Conservation (phyloP, 2,329 filamentous ascomycete species). For the Botrytis aclada region DNA sequence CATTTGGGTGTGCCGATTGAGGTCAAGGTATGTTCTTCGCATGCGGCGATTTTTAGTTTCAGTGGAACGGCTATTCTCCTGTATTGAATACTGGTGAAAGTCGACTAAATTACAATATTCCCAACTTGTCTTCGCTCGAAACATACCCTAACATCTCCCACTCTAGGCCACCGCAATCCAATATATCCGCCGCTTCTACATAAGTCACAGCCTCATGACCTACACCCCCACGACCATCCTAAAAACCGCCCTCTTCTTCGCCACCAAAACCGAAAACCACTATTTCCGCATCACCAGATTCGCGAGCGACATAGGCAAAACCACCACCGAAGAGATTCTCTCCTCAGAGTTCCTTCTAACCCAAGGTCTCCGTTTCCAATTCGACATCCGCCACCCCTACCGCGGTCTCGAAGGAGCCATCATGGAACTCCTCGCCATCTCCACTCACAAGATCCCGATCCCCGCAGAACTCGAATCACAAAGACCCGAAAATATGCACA, state of each 20-base stretch:
- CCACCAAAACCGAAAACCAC: constrained; percentile 85
- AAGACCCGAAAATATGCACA: constrained; percentile 35
- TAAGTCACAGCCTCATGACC: constrained; percentile 93
- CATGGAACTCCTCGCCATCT: constrained; percentile 61
- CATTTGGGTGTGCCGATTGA: constrained; percentile 59
- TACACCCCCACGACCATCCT: constrained; percentile 89
- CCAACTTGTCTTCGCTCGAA: background rate
- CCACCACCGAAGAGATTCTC: constrained; percentile 76
- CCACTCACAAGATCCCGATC: constrained; percentile 5
- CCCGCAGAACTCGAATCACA: constrained; percentile 17
- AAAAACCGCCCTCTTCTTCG: constrained; percentile 87
- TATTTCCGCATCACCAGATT: constrained; percentile 61
- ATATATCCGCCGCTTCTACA: constrained; percentile 91
- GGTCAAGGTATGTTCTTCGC: constrained; percentile 49
- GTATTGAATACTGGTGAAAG: fast-evolving
- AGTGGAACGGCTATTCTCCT: background rate
- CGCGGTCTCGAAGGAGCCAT: constrained; percentile 81
- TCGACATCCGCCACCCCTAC: constrained; percentile 89
- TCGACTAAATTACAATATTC: background rate
- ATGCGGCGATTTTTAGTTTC: background rate
- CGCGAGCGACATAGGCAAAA: constrained; percentile 64
- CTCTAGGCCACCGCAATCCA: constrained; percentile 39
- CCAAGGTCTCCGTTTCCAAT: constrained; percentile 87
- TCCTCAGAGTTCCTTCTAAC: constrained; percentile 91
- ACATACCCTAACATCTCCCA: background rate